Conservation (phyloP, 2,329 filamentous ascomycete species). For the Pseudogymnoascus sp. region DNA sequence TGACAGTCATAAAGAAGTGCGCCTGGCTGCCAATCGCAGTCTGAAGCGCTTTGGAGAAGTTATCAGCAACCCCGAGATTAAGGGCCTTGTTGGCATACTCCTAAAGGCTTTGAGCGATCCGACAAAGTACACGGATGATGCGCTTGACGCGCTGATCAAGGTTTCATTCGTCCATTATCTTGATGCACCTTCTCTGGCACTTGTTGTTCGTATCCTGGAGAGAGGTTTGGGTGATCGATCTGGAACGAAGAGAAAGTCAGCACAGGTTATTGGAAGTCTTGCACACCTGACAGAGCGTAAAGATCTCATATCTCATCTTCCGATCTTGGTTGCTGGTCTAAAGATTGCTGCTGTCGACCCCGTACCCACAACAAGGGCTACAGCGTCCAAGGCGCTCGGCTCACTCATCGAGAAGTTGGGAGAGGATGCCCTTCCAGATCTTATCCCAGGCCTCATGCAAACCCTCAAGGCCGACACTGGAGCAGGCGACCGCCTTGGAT, state of each 20-base stretch:
- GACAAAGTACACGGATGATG: slow-evolving; percentile 93
- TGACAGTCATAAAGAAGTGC: slow-evolving; percentile 96
- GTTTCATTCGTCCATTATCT: slow-evolving; percentile 98
- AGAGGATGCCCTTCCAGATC: slow-evolving; percentile 90
- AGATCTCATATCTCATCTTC: slow-evolving; percentile 82
- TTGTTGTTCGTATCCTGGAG: slow-evolving; percentile 91
- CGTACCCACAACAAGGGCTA: slow-evolving; percentile 90
- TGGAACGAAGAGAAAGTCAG: slow-evolving; percentile 88
- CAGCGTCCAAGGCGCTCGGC: slow-evolving; percentile 88
- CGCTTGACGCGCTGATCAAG: slow-evolving; percentile 88
- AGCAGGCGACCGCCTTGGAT: slow-evolving; percentile 89
- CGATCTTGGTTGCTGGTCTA: slow-evolving; percentile 83
- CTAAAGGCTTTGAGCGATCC: slow-evolving; percentile 96
- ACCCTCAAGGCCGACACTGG: slow-evolving; percentile 96
- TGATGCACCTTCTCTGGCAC: slow-evolving; percentile 89
- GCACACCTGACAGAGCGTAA: slow-evolving; percentile 95
- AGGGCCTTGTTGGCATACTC: slow-evolving; percentile 79
- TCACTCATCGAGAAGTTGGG: slow-evolving; percentile 97
- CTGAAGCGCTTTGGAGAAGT: slow-evolving; percentile 97
- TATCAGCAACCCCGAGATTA: slow-evolving; percentile 95
- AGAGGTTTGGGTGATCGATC: slow-evolving; percentile 85
- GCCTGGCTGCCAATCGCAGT: slow-evolving; percentile 84
- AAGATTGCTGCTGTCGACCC: slow-evolving; percentile 87
- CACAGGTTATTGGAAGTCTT: slow-evolving; percentile 95
- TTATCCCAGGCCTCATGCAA: slow-evolving; percentile 95